Base-by-base conservation (phyloP, 1,139 yeast species). In the Cylindricascospora bacillispora region DNA sequence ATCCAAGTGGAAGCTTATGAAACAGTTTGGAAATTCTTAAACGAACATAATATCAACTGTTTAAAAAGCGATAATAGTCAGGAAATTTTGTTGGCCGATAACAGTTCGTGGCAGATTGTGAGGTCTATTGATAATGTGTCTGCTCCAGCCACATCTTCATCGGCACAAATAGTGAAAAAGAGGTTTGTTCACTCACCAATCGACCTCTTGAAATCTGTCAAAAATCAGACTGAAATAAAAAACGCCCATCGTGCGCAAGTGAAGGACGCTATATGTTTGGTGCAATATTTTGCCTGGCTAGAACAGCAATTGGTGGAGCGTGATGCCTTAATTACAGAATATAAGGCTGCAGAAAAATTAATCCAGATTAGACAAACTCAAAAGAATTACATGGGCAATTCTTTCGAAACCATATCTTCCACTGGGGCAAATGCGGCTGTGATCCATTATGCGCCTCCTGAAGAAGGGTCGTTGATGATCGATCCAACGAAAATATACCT, bases 371-470 rank as follows among this genome's bases (percentile, higher is more conserved):
- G 95, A 52, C 55, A 68, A 35, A 59, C 66, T 36, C 73, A 73
- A 45, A 61, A 61, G 31, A 59, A 76, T 43, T 92, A 77, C 52
- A 70, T 66, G 33, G 97, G 95, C 1, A 71, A 82, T 32, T 82
- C 95, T 1, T 92, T 89, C 52, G 86, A 79, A 36, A 85, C 97
- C 0, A 89, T 92, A 27, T 80, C 95, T 30, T 79, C 97, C 1
- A 73, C 93, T 0, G 98, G 98, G 3, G 68, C 93, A 9, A 89
- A 86, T 52, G 93, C 94, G 4, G 93, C 98, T 0, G 65, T 89
- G 9, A 83, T 92, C 39, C 99, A 92, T 55, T 92, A 92, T 55
- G 62, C 80, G 13, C 98, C 94, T n/a, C 62, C 65, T 3, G 51
- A 46, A 27, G 77, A 68, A 19, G 61, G 68, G 19, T 73, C 81